phyloP scores from a whole-genome alignment of 129 eudicot genomes.

The carrot (Daucus carota) region DNA sequence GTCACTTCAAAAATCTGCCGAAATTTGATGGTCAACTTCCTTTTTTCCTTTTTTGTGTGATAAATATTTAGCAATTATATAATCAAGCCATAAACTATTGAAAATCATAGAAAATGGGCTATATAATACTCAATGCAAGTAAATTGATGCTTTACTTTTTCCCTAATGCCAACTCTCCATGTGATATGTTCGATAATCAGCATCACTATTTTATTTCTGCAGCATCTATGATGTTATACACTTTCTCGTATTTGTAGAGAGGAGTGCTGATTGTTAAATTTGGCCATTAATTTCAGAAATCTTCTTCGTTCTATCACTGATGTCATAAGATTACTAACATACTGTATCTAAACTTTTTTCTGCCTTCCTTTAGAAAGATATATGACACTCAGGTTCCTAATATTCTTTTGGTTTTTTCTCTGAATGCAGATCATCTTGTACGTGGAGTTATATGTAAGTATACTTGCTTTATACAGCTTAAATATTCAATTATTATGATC shows the following conservation, averaged over 20 bases:
- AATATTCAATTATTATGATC: background rate
- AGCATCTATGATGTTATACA: background rate
- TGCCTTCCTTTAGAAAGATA: background rate
- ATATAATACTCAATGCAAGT: background rate
- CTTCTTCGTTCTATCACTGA: background rate
- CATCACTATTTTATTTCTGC: background rate
- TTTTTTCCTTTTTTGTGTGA: background rate
- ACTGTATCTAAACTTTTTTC: background rate
- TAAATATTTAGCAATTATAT: background rate
- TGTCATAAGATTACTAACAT: background rate
- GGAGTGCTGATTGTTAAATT: background rate
- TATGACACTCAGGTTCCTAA: slow-evolving; percentile 11
- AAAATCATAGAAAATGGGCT: background rate
- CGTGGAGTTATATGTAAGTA: slow-evolving; percentile 89
- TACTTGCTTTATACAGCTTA: slow-evolving; percentile 2
- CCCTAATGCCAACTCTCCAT: background rate
- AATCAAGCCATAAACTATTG: background rate
- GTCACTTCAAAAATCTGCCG: background rate
- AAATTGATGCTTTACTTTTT: background rate
- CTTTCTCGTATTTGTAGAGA: background rate
- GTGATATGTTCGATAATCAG: too few relatives aligned
- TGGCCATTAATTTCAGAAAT: background rate
- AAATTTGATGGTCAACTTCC: background rate
- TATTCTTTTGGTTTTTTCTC: slow-evolving; percentile 9
- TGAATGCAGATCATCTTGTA: slow-evolving; percentile 76